A percentile compares a stretch with the other conserved stretches of the same genome.
These are phyloP conservation scores for Acacia melanoxylon DNA, from an alignment of 306 rosid genomes.

Conservation along the genomic window DNA sequence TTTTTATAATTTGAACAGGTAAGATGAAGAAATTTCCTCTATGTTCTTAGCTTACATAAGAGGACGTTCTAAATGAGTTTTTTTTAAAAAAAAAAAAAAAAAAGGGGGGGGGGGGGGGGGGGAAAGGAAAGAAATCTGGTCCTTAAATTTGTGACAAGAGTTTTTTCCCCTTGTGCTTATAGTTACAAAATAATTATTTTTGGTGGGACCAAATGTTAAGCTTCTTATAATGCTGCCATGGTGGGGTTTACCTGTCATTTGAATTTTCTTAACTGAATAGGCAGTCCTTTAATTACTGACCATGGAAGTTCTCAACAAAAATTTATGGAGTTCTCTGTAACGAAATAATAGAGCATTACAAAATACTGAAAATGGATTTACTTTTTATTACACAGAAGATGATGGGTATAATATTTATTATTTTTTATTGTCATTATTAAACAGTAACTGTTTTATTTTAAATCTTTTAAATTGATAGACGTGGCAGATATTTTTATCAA, in stretches of 20 bases:
- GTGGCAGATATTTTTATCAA: neutral
- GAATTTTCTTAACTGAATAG: neutral
- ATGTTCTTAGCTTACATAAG: neutral
- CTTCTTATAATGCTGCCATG: neutral
- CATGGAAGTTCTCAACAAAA: neutral
- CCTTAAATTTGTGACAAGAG: neutral
- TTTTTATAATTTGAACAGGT: neutral
- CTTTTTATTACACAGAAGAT: neutral
- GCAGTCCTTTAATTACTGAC: neutral
- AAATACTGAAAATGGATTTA: neutral
- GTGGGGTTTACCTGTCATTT: neutral
- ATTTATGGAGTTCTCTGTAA: neutral
- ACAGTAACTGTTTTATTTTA: neutral
- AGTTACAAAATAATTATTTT: neutral
- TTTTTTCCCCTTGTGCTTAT: neutral
- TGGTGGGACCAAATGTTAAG: neutral
- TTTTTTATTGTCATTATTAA: neutral
- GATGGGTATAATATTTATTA: neutral
- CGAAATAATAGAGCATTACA: neutral
- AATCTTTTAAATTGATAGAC: neutral
- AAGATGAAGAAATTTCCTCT: neutral
- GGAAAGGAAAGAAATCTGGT: neutral
- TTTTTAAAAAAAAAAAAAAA: too few species aligned
- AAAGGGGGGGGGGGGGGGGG: too few species aligned
- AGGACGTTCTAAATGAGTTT: neutral